Conservation (phyloP, 2,329 filamentous ascomycete genomes). For the Colletotrichum coccodes region DNA sequence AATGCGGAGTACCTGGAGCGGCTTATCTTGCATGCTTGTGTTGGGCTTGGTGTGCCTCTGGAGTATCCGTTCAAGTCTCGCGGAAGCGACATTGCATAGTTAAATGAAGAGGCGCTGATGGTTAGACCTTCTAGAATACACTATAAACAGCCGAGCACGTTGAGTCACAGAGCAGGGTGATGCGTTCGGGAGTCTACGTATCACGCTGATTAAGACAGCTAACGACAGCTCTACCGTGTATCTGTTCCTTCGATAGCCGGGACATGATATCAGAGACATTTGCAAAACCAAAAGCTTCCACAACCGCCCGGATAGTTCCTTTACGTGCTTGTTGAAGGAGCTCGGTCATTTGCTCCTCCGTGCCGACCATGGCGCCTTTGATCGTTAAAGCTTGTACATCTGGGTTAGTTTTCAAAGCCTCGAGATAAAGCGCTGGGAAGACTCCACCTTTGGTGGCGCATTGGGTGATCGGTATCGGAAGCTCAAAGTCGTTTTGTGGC, state of each 20-base stretch:
- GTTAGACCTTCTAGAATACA: too few species aligned
- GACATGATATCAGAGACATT: background rate
- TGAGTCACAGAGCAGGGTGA: too few species aligned
- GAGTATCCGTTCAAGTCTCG: too few species aligned
- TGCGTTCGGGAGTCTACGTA: too few species aligned
- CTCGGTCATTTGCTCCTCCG: background rate
- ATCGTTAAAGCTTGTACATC: conserved; percentile 10
- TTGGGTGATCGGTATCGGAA: conserved; percentile 36
- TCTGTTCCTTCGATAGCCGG: background rate
- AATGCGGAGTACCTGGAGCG: too few species aligned
- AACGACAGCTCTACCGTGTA: background rate
- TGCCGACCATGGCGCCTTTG: conserved; percentile 23
- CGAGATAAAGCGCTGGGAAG: background rate
- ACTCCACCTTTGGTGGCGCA: conserved; percentile 15
- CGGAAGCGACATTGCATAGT: too few species aligned
- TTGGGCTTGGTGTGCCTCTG: too few species aligned
- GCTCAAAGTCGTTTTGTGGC: conserved; percentile 39
- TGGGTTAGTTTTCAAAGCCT: background rate
- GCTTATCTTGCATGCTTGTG: too few species aligned
- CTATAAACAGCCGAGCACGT: too few species aligned
- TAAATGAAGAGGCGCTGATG: too few species aligned
- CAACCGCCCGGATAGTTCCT: background rate
- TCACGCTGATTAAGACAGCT: too few species aligned
- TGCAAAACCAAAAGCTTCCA: background rate
- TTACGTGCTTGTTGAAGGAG: background rate